These are phyloP conservation scores for Penicillium concentricum DNA, from an alignment of 2,329 filamentous ascomycete genomes.

Conservation along the genomic window DNA sequence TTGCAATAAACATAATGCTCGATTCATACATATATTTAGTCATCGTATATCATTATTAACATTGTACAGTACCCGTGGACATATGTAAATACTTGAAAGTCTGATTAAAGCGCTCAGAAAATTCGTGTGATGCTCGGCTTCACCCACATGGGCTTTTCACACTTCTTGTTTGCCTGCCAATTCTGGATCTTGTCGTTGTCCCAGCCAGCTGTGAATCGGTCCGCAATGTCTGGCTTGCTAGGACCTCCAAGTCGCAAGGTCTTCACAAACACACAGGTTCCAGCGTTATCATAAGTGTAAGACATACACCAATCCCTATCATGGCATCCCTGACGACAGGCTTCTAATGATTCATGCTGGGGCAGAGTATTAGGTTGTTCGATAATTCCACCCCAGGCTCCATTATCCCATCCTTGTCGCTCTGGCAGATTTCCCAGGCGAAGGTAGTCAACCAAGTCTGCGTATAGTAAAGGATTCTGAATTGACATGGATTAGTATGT, in stretches of 20 bases:
- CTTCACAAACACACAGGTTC: slow-evolving; percentile 25
- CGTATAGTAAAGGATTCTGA: slow-evolving; percentile 24
- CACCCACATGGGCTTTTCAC: slow-evolving; percentile 25
- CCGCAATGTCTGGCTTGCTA: slow-evolving; percentile 10
- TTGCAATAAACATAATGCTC: too few species aligned
- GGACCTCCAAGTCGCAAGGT: slow-evolving; percentile 24
- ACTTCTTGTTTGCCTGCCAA: slow-evolving; percentile 20
- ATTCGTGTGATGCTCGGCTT: slow-evolving; percentile 28
- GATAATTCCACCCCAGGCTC: slow-evolving; percentile 32
- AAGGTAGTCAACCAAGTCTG: slow-evolving; percentile 34
- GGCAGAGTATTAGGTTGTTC: slow-evolving; percentile 25
- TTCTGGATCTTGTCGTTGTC: slow-evolving; percentile 27
- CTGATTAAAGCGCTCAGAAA: slow-evolving; percentile 14
- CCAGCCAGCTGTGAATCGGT: slow-evolving; percentile 27
- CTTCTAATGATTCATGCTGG: slow-evolving; percentile 30
- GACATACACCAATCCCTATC: slow-evolving; percentile 23
- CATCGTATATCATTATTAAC: not conserved
- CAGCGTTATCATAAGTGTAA: slow-evolving; percentile 26
- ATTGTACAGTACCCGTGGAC: not conserved
- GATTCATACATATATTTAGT: not conserved
- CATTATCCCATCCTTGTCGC: slow-evolving; percentile 37
- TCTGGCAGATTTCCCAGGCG: slow-evolving; percentile 20
- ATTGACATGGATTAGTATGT: not conserved
- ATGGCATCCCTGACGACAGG: slow-evolving; percentile 29
- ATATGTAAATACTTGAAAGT: not conserved